Evolutionary conservation across 768 basidiomycete species (phyloP).

Genomic region (Phlegmacium glaucopus): DNA sequence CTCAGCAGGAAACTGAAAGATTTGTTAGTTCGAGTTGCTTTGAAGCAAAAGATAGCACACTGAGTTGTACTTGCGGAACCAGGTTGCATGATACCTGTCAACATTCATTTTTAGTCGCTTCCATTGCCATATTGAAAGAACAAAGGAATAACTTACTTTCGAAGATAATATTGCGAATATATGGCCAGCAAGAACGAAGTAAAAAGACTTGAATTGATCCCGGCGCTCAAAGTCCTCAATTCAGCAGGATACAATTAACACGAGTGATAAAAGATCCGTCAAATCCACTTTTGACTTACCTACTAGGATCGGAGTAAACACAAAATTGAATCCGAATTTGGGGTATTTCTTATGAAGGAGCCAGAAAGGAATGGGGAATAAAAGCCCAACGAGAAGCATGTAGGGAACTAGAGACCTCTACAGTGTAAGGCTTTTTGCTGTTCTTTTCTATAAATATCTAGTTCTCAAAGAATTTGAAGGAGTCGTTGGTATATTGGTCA

Average conservation of each 20-base stretch:
- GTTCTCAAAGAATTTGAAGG: no score
- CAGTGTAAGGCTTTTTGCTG: no score
- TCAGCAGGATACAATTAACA: constrained; percentile 9
- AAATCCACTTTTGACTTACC: constrained; percentile 26
- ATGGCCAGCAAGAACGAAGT: constrained; percentile 34
- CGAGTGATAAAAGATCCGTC: no score
- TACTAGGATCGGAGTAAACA: constrained; percentile 35
- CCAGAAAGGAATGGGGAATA: constrained; percentile 51
- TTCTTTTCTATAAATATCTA: no score
- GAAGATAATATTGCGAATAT: constrained; percentile 42
- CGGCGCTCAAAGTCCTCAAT: constrained; percentile 43
- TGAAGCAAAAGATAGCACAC: background rate
- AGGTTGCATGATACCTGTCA: constrained; percentile 35
- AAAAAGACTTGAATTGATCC: constrained; percentile 49
- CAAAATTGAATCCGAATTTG: constrained; percentile 40
- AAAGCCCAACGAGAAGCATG: constrained; percentile 43
- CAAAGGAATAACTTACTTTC: constrained; percentile 17
- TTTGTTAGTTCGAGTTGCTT: background rate
- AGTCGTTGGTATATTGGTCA: no score
- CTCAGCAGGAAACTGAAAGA: constrained; percentile 35
- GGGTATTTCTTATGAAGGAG: constrained; percentile 44
- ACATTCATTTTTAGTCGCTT: background rate
- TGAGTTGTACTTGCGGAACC: constrained; percentile 45
- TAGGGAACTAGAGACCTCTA: no score
- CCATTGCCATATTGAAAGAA: background rate